Evolutionary conservation across 352 stramenopile genomes (phyloP).

Genomic region (Pythium brachiatum): DNA sequence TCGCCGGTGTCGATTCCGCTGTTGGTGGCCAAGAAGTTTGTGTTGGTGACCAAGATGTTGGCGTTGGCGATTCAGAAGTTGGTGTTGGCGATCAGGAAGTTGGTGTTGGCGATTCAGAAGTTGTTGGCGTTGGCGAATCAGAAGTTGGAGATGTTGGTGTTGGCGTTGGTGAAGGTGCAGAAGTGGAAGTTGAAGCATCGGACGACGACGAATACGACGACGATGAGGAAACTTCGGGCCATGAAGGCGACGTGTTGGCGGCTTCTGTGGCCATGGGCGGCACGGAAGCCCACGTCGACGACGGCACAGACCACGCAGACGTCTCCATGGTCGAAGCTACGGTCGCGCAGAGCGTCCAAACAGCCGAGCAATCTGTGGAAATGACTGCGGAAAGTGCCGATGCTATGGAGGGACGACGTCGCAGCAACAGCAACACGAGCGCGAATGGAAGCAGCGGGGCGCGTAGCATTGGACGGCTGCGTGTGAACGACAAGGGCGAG

Average conservation of each 20-base stretch:
- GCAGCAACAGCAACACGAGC: slow-evolving; percentile 9
- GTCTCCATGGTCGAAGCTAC: not conserved
- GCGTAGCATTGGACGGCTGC: slow-evolving; percentile 19
- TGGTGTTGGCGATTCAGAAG: not conserved
- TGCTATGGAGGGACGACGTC: not conserved
- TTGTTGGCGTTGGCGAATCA: not conserved
- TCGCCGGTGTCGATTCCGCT: slow-evolving; percentile 3
- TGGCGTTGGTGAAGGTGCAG: not conserved
- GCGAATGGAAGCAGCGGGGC: not conserved
- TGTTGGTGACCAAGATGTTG: slow-evolving; percentile 1
- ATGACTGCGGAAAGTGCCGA: not conserved
- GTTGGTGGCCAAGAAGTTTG: slow-evolving; percentile 1
- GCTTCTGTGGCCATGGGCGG: not conserved
- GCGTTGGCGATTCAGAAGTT: not conserved
- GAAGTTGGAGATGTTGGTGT: not conserved
- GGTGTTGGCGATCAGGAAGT: not conserved
- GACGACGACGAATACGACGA: slow-evolving; percentile 1
- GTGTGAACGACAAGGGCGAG: slow-evolving; percentile 53
- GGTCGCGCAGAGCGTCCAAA: not conserved
- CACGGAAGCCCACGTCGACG: not conserved
- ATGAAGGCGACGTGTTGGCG: not conserved
- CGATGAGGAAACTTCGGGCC: not conserved
- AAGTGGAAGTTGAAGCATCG: not conserved
- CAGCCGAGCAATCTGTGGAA: not conserved
- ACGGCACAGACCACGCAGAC: not conserved